Base-by-base conservation (phyloP, 108 stramenopile genomes). In the Chaetoceros tenuissimus region DNA sequence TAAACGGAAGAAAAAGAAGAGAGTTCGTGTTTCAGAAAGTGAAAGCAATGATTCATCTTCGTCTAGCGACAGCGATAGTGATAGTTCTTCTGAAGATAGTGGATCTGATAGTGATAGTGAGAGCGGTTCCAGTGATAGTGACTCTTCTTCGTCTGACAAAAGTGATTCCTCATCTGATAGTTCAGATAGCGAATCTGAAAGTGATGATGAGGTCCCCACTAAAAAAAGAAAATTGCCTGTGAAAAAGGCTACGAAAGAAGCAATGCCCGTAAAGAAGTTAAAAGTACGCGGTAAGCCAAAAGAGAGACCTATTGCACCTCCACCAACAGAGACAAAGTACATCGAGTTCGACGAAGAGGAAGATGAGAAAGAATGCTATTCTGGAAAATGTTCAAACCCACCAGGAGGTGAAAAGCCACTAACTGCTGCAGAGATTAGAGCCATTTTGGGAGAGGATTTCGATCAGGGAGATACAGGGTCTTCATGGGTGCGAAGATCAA, bases 401-500 rank as follows among this genome's bases (percentile, higher is more conserved):
- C 34, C 34, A 10, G 5, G 34, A 10, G n/a, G n/a, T n/a, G 34
- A 40, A 40, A 5, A 13, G 5, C 8, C 77, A 0, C 49, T 82
- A 57, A 76, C 75, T 10, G 52, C 62, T 18, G 65, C 55, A 22
- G 68, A 82, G 52, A 68, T 82, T 22, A 51, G 50, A 45, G 60
- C 24, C 7, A 82, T 82, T 45, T 56, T 82, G 31, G 68, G 69
- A 3, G 78, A 79, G 26, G 81, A 79, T 30, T 53, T 51, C 27
- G 54, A 30, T 47, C 18, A 44, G 23, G 58, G 2, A 27, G 27
- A 27, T 31, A 48, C 20, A 0, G 26, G 23, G 2, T 48, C 44
- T 17, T 59, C 77, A 54, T 94, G 82, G 82, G 93, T 89, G 3
- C 77, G 93, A 20, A 69, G 93, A 1, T 89, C 87, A 13, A 73